Conservation (phyloP, 2,329 filamentous ascomycete genomes). For the Paecilomyces formosus region DNA sequence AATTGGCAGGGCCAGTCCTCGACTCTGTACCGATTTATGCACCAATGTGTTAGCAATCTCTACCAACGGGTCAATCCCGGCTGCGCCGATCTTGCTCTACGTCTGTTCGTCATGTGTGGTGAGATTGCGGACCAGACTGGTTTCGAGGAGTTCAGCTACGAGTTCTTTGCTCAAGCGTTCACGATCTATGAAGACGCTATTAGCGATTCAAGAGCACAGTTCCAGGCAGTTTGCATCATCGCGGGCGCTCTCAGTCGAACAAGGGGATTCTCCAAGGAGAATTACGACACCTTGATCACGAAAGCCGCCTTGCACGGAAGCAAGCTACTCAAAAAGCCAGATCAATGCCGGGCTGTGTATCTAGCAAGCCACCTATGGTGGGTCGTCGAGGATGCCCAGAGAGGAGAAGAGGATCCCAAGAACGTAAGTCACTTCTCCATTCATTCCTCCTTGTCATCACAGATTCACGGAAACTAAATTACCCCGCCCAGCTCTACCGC, state of each 20-base stretch:
- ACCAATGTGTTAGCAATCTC: slow-evolving; percentile 75
- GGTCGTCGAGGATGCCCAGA: slow-evolving; percentile 74
- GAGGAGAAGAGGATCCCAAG: slow-evolving; percentile 73
- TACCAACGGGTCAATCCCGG: slow-evolving; percentile 79
- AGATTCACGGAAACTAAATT: slow-evolving; percentile 7
- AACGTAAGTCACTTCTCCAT: slow-evolving; percentile 49
- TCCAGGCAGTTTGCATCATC: slow-evolving; percentile 94
- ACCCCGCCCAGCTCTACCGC: slow-evolving; percentile 68
- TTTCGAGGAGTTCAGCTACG: slow-evolving; percentile 93
- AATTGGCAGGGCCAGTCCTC: slow-evolving; percentile 68
- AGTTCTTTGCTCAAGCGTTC: slow-evolving; percentile 97
- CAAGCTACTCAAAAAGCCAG: slow-evolving; percentile 93
- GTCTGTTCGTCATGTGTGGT: slow-evolving; percentile 84
- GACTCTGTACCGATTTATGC: slow-evolving; percentile 90
- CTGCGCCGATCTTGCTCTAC: slow-evolving; percentile 78
- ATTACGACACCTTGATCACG: slow-evolving; percentile 97
- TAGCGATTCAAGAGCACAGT: slow-evolving; percentile 91
- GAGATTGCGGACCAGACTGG: slow-evolving; percentile 86
- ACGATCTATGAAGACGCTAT: slow-evolving; percentile 96
- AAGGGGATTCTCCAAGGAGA: slow-evolving; percentile 87
- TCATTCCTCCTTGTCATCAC: background rate
- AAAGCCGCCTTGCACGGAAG: slow-evolving; percentile 95
- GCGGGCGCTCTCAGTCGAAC: slow-evolving; percentile 83
- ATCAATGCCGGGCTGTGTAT: slow-evolving; percentile 95
- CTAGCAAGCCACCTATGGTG: slow-evolving; percentile 97